Evolutionary conservation across 306 rosid species (phyloP).

Genomic region (Corylus americana): DNA sequence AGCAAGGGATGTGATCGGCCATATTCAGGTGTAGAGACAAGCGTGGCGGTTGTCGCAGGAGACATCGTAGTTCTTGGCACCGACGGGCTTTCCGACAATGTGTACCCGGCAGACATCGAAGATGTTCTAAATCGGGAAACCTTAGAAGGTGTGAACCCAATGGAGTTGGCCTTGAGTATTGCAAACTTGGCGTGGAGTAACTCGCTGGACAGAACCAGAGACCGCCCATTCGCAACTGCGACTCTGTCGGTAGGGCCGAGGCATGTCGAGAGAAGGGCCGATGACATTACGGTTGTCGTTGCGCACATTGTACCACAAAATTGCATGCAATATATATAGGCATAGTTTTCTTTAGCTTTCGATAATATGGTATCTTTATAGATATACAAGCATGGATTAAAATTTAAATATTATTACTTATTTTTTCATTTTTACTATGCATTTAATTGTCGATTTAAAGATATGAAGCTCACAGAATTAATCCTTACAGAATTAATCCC

Average conservation of each 20-base stretch:
- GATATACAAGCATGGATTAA: too few relatives aligned
- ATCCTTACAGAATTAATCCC: too few relatives aligned
- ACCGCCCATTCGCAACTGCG: background rate
- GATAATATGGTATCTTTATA: too few relatives aligned
- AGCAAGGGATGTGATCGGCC: background rate
- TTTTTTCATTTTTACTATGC: too few relatives aligned
- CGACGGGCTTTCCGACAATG: background rate
- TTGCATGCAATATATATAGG: too few relatives aligned
- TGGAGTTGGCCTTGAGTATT: background rate
- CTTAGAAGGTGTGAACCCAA: background rate
- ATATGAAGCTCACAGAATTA: too few relatives aligned
- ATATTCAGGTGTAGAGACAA: background rate
- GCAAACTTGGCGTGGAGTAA: background rate
- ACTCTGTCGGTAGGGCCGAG: background rate
- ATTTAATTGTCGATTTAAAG: too few relatives aligned
- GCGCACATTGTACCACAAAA: background rate
- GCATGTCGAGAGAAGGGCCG: too few relatives aligned
- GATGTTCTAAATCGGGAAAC: background rate
- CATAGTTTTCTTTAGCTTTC: too few relatives aligned
- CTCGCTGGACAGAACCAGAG: background rate
- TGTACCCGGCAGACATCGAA: background rate
- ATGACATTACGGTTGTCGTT: background rate
- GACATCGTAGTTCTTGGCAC: background rate
- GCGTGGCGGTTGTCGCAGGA: background rate
- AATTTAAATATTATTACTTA: too few relatives aligned